Percentiles rank a stretch among this genome's conserved stretches.
These are phyloP conservation scores for Talaromyces sp. DNA, from an alignment of 2,329 filamentous ascomycete species.

Conservation along the genomic window DNA sequence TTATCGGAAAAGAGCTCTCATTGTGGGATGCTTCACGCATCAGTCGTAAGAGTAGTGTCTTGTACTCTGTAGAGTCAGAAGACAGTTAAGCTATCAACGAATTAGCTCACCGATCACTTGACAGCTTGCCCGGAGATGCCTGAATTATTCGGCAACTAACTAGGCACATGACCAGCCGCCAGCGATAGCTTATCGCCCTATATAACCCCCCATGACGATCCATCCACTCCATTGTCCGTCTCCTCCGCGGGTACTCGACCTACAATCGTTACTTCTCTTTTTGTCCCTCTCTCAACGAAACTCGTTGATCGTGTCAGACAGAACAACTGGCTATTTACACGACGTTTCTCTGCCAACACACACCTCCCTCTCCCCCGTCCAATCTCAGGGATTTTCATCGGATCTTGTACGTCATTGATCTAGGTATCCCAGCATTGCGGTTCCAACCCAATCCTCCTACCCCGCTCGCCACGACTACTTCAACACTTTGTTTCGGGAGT, in stretches of 20 bases:
- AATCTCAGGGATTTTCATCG: not conserved
- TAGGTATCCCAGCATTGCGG: not conserved
- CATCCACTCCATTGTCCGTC: not conserved
- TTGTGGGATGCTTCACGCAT: not conserved
- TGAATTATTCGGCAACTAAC: not conserved
- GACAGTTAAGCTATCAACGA: not conserved
- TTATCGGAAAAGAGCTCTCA: not conserved
- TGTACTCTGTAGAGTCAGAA: not conserved
- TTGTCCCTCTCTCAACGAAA: not conserved
- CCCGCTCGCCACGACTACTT: conserved; percentile 16
- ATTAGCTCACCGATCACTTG: no score
- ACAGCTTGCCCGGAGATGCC: not conserved
- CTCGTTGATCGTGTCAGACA: not conserved
- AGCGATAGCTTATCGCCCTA: conserved; percentile 8
- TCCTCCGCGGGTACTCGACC: conserved; percentile 1
- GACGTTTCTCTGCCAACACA: not conserved
- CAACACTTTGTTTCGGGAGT: not conserved
- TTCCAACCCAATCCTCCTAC: conserved; percentile 9
- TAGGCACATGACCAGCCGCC: conserved; percentile 14
- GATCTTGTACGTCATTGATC: conserved; percentile 8
- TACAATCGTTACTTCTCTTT: not conserved
- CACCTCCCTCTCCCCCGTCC: not conserved
- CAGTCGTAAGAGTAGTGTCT: not conserved
- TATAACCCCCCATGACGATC: conserved; percentile 8
- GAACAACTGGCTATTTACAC: not conserved